phyloP scores from a whole-genome alignment of 2,329 filamentous ascomycete species.

The Calonectria honghensis region DNA sequence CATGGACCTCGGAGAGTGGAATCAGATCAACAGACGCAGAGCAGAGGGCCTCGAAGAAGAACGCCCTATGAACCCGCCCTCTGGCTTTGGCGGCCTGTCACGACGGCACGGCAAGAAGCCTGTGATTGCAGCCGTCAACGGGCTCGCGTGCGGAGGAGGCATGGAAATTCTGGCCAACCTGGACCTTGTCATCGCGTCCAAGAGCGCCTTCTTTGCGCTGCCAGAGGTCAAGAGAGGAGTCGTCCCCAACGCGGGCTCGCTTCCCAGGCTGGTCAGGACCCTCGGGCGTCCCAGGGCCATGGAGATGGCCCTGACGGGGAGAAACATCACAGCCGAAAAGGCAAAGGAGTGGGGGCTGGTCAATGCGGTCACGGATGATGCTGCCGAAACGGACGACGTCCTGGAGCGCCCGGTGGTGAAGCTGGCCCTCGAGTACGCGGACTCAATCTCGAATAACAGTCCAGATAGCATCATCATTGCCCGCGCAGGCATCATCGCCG shows the following conservation, averaged over 20 bases:
- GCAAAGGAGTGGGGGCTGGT: slow-evolving; percentile 79
- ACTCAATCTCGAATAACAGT: slow-evolving; percentile 77
- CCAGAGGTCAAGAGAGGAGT: slow-evolving; percentile 84
- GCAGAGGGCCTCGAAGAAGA: slow-evolving; percentile 48
- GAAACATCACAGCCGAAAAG: slow-evolving; percentile 73
- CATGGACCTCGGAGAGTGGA: slow-evolving; percentile 74
- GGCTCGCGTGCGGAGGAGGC: slow-evolving; percentile 83
- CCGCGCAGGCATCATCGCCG: slow-evolving; percentile 80
- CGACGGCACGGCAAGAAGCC: slow-evolving; percentile 83
- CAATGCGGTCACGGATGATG: slow-evolving; percentile 74
- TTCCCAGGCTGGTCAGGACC: slow-evolving; percentile 79
- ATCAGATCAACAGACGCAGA: slow-evolving; percentile 50
- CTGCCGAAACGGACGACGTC: slow-evolving; percentile 54
- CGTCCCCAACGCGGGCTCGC: slow-evolving; percentile 81
- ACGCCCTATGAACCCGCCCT: slow-evolving; percentile 53
- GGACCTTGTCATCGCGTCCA: slow-evolving; percentile 81
- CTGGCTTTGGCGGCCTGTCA: slow-evolving; percentile 79
- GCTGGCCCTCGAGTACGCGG: slow-evolving; percentile 75
- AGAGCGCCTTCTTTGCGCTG: slow-evolving; percentile 77
- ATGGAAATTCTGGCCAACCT: slow-evolving; percentile 85
- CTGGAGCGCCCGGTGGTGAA: slow-evolving; percentile 65
- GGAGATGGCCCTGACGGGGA: slow-evolving; percentile 80
- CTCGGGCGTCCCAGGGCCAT: slow-evolving; percentile 81
- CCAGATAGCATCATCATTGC: slow-evolving; percentile 83
- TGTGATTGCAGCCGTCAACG: slow-evolving; percentile 85